These are phyloP conservation scores for Bruguiera parviflora DNA, from an alignment of 345 rosid genomes.

Conservation along the genomic window DNA sequence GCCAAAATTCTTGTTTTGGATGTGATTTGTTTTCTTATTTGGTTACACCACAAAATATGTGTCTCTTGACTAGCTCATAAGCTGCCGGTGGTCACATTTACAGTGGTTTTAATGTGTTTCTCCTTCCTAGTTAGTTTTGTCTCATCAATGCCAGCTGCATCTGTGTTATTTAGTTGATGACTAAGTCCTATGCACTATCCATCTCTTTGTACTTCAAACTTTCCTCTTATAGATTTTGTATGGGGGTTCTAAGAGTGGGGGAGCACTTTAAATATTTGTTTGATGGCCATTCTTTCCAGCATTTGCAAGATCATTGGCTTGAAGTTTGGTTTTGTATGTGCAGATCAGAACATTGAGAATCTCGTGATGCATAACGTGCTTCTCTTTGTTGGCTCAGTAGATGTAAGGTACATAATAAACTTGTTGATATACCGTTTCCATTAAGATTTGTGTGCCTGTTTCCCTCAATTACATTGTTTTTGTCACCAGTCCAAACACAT, in stretches of 20 bases:
- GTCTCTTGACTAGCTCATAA: too few relatives aligned
- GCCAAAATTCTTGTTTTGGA: too few relatives aligned
- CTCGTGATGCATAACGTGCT: constrained; percentile 76
- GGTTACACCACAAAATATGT: too few relatives aligned
- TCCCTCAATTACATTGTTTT: constrained; percentile 36
- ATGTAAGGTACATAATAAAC: constrained; percentile 59
- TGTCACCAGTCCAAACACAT: constrained; percentile 62
- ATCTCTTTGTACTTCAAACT: too few relatives aligned
- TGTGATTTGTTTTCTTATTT: too few relatives aligned
- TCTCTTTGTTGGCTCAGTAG: constrained; percentile 63
- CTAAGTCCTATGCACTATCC: too few relatives aligned
- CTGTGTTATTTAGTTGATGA: too few relatives aligned
- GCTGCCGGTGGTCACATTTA: too few relatives aligned
- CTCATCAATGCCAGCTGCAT: too few relatives aligned
- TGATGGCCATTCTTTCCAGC: background rate
- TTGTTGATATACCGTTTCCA: background rate
- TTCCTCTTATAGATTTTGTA: background rate
- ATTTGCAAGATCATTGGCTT: constrained; percentile 1
- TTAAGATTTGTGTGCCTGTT: constrained; percentile 13
- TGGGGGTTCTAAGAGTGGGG: background rate
- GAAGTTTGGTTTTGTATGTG: constrained; percentile 28
- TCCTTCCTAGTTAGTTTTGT: too few relatives aligned
- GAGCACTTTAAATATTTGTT: background rate
- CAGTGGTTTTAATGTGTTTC: too few relatives aligned
- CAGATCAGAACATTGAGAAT: constrained; percentile 73